phyloP scores from a whole-genome alignment of 1,284 basidiomycete genomes.

The Pyrrhoderma noxium region DNA sequence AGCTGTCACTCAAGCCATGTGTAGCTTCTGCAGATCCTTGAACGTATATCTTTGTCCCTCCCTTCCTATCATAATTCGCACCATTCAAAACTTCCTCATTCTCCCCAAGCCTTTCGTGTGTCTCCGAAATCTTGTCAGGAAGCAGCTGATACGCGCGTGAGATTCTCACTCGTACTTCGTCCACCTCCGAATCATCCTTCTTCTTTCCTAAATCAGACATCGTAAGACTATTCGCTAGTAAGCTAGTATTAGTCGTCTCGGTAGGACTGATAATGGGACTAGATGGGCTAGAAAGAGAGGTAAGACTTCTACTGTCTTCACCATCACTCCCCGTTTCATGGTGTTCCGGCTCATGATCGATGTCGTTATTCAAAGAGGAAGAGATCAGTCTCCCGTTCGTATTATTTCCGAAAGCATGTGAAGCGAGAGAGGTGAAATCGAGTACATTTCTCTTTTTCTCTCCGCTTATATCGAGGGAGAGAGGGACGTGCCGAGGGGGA shows the following conservation, averaged over 20 bases:
- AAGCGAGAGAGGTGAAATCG: not conserved
- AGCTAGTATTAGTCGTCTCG: too few relatives aligned
- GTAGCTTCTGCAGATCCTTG: conserved; percentile 52
- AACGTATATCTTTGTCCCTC: conserved; percentile 41
- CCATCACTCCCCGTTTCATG: not conserved
- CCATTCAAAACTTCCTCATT: too few relatives aligned
- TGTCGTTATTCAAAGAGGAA: not conserved
- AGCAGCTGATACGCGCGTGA: conserved; percentile 41
- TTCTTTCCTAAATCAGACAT: conserved; percentile 10
- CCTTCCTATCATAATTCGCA: too few relatives aligned
- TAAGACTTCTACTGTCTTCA: not conserved
- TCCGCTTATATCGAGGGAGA: not conserved
- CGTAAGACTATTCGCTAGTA: conserved; percentile 17
- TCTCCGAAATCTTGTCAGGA: conserved; percentile 22
- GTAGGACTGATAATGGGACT: conserved; percentile 28
- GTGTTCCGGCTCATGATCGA: not conserved
- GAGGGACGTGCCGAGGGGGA: too few relatives aligned
- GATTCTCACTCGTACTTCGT: conserved; percentile 33
- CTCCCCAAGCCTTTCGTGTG: conserved; percentile 8
- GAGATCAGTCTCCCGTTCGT: too few relatives aligned
- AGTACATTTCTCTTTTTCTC: not conserved
- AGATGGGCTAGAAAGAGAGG: conserved; percentile 4
- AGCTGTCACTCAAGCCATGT: conserved; percentile 51
- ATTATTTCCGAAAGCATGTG: too few relatives aligned
- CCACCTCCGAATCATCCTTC: conserved; percentile 15